These are phyloP conservation scores for Nosema granulosis DNA, from an alignment of 371 early-diverging fungal species.

Conservation along the genomic window DNA sequence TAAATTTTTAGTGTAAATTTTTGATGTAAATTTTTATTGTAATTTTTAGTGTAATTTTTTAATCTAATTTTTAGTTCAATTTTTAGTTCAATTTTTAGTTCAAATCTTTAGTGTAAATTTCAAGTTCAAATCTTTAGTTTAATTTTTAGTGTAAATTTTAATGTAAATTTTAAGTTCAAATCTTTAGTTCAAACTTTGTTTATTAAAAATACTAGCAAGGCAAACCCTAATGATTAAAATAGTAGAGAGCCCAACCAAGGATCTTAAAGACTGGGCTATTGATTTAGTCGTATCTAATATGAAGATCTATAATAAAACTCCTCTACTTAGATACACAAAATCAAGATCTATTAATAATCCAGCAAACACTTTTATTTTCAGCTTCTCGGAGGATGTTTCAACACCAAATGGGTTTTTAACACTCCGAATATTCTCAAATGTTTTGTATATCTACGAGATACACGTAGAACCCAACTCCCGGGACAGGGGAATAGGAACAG, in stretches of 20 bases:
- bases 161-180: no score
- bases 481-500: slow-evolving; percentile 7
- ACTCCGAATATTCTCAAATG: background rate
- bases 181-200: no score
- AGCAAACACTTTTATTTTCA: slow-evolving; percentile 9
- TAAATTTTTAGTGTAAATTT: no score
- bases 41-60: no score
- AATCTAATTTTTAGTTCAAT: no score
- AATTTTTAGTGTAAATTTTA: no score
- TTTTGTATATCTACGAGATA: slow-evolving; percentile 19
- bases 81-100: no score
- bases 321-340: background rate
- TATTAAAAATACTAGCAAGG: no score
- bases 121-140: no score
- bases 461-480: slow-evolving; percentile 6
- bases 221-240: background rate
- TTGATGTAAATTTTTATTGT: no score
- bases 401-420: background rate
- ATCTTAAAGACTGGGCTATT: slow-evolving; percentile 10
- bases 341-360: background rate
- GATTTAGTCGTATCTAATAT: slow-evolving; percentile 3
- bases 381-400: background rate
- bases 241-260: background rate
- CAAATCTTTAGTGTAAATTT: no score
- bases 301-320: background rate